These are phyloP conservation scores for Entonaema liquescens DNA, from an alignment of 495 filamentous ascomycete genomes.

Conservation along the genomic window DNA sequence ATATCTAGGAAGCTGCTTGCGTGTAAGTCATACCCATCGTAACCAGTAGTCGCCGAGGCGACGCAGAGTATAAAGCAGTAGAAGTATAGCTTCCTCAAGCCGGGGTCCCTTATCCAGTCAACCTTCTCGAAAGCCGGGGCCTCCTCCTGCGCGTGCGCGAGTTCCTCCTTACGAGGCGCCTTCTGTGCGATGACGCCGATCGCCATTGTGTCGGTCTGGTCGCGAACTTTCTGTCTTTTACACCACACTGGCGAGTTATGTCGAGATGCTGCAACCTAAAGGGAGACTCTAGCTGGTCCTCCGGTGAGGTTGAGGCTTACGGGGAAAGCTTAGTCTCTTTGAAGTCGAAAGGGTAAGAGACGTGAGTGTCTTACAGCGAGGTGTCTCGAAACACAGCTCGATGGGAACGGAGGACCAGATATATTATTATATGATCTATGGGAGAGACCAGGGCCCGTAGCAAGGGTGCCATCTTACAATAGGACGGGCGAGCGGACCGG, in stretches of 20 bases:
- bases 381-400: constrained; percentile 6
- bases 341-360: constrained; percentile 22
- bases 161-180: constrained; percentile 48
- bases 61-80: constrained; percentile 66
- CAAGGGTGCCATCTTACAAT: constrained; percentile 25
- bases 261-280: constrained; percentile 7
- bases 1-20: neutral
- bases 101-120: constrained; percentile 66
- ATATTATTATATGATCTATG: constrained; percentile 25
- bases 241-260: constrained; percentile 3
- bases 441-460: constrained; percentile 24
- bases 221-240: neutral
- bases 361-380: constrained; percentile 17
- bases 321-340: constrained; percentile 20
- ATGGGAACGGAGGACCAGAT: constrained; percentile 33
- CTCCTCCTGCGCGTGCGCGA: constrained; percentile 56
- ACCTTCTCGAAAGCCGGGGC: constrained; percentile 67
- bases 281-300: constrained; percentile 12
- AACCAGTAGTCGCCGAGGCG: constrained; percentile 71
- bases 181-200: constrained; percentile 46
- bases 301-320: constrained; percentile 13
- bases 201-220: constrained; percentile 31
- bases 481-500: constrained; percentile 47
- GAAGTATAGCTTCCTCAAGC: constrained; percentile 68
- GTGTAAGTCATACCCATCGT: constrained; percentile 62